Evolutionary conservation across 345 rosid species (phyloP), one percentile per base, ranked within the genome.

Genomic region (Syzygium aqueum): DNA sequence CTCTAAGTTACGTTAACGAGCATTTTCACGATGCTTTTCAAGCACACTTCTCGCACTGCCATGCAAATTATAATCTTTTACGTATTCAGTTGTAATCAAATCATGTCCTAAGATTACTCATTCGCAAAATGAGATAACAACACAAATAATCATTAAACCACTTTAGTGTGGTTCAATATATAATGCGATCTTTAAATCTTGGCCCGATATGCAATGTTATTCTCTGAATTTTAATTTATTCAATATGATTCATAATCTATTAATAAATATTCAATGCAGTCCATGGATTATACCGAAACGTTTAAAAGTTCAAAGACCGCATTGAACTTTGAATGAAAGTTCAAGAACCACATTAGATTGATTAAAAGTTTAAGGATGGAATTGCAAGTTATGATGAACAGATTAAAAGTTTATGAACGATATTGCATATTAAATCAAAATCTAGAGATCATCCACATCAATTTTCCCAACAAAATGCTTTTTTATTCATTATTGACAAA

Each of bases 271-370:
- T 28, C 2, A 30, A 2, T 4, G 12, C 1, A 30, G 12, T 3
- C 6, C 3, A 2, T 30, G 78, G 6, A 65, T 6, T 25, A 25
- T 25, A 59, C 27, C 15, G 27, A 27, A 59, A 59, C 11, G 13
- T 11, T 59, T 27, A 25, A 59, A 25, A 25, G 11, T 27, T 27
- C 3, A 25, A 0, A 0, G 2, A 56, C 10, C n/a, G 21, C n/a
- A 3, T 15, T 7, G 33, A 28, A 3, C 5, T 3, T 13, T 14
- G 4, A 3, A 63, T 3, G 2, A 28, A 28, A 61, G 8, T 65
- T 30, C 5, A 65, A 15, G 0, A 0, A 2, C 0, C 5, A 8
- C 3, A 8, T 16, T 3, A 0, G 8, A 30, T 5, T 3, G 8
- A 8, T 65, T 30, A 65, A 65, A 57, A 25, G 1, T 11, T 57